These are phyloP conservation scores for Fusarium clavum DNA, from an alignment of 2,329 filamentous ascomycete species.

Conservation along the genomic window DNA sequence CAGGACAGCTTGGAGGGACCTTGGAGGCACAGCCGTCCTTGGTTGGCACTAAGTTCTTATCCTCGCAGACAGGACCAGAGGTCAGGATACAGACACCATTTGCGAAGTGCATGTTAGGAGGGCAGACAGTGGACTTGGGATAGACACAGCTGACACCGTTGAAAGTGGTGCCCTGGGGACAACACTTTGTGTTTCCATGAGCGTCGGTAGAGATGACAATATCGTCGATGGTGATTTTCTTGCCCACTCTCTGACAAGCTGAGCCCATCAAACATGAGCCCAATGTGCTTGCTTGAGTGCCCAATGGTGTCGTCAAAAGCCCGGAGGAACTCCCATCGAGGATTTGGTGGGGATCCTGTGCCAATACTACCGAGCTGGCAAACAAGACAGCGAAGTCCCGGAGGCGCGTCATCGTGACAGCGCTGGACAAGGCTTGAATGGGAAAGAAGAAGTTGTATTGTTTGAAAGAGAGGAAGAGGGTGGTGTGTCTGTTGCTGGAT, in stretches of 20 bases:
- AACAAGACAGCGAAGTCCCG: not conserved
- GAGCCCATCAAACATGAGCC: not conserved
- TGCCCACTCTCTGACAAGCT: not conserved
- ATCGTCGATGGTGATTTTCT: constrained; percentile 1
- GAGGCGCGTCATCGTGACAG: not conserved
- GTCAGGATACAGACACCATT: constrained; percentile 4
- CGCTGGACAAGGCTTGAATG: not conserved
- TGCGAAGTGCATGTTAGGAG: not conserved
- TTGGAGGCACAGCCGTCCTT: constrained; percentile 5
- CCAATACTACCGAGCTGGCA: not conserved
- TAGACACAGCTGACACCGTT: not conserved
- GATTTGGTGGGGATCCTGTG: not conserved
- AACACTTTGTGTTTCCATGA: constrained; percentile 1
- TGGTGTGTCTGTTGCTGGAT: not conserved
- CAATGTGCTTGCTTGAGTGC: not conserved
- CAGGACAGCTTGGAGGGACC: not conserved
- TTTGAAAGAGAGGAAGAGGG: not conserved
- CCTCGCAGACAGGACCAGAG: constrained; percentile 1
- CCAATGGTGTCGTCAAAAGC: not conserved
- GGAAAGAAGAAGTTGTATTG: not conserved
- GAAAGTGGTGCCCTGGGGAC: not conserved
- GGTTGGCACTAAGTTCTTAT: not conserved
- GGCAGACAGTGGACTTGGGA: constrained; percentile 1
- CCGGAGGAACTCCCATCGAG: not conserved
- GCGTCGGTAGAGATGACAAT: not conserved